Conservation (phyloP, 495 filamentous ascomycete genomes). For the Bacidia rubella region DNA sequence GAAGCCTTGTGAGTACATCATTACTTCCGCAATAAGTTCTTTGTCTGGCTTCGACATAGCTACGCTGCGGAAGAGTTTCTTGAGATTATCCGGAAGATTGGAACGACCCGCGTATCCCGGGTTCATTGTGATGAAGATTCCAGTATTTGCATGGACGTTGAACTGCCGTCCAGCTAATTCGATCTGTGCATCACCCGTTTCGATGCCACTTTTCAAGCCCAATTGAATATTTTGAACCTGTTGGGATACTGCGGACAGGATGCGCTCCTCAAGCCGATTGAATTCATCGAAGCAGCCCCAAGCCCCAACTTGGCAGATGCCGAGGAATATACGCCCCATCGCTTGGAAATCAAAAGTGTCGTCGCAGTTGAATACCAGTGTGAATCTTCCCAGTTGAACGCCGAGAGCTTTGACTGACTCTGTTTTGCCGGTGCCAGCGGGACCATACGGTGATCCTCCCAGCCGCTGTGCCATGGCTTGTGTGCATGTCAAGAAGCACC, state of each 20-base stretch:
- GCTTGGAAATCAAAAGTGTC: conserved; percentile 99
- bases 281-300: conserved; percentile 99
- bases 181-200: conserved; percentile 71
- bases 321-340: conserved; percentile 98
- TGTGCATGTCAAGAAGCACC: conserved; percentile 93
- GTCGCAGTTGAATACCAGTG: conserved; percentile 96
- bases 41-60: conserved; percentile 99
- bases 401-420: conserved; percentile 97
- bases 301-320: conserved; percentile 96
- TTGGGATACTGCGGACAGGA: conserved; percentile 93
- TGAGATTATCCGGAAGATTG: conserved; percentile 94
- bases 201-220: conserved; percentile 66
- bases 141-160: conserved; percentile 76
- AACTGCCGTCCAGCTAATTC: conserved; percentile 86
- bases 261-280: conserved; percentile 93
- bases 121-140: conserved; percentile 99
- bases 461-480: conserved; percentile 90
- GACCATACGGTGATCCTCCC: conserved; percentile 93
- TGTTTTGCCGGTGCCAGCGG: conserved; percentile 97
- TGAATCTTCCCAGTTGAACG: conserved; percentile 92
- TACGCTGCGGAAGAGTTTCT: conserved; percentile 97
- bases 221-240: conserved; percentile 99
- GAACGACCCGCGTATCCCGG: conserved; percentile 96
- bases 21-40: conserved; percentile 97
- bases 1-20: conserved; percentile 99